Evolutionary conservation across 306 rosid species (phyloP).

Genomic region (Glycine latifolia): DNA sequence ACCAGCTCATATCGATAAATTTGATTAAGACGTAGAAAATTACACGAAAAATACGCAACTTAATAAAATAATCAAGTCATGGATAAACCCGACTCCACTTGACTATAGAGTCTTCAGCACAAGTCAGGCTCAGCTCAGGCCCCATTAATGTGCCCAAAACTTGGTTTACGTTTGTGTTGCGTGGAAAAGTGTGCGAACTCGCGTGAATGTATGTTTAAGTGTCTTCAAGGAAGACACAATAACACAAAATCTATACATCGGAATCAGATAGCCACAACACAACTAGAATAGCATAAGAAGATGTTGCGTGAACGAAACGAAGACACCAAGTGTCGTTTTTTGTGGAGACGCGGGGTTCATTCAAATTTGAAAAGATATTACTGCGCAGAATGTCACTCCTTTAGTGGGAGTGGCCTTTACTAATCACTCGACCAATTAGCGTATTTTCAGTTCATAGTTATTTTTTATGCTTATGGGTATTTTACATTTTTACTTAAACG

Average conservation of each 20-base stretch:
- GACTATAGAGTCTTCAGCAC: background rate
- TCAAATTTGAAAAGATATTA: too few species aligned
- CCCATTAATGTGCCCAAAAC: slow-evolving; percentile 31
- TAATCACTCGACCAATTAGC: too few species aligned
- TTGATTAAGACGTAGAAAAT: background rate
- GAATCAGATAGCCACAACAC: too few species aligned
- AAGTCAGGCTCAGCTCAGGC: background rate
- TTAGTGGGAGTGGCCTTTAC: too few species aligned
- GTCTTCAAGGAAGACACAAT: background rate
- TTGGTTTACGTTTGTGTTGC: slow-evolving; percentile 30
- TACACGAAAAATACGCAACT: background rate
- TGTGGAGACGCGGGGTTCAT: background rate
- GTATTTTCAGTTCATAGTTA: too few species aligned
- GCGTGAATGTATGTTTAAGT: slow-evolving; percentile 40
- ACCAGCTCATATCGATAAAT: background rate
- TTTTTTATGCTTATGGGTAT: too few species aligned
- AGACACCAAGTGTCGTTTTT: slow-evolving; percentile 19
- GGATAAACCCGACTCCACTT: background rate
- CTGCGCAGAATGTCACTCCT: too few species aligned
- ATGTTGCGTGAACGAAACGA: slow-evolving; percentile 41
- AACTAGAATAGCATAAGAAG: background rate
- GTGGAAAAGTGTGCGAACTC: slow-evolving; percentile 3
- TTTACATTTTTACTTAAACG: too few species aligned
- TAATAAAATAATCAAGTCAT: background rate
- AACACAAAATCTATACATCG: too few species aligned